Percentiles rank a stretch among this genome's conserved stretches.
phyloP scores from a whole-genome alignment of 306 rosid genomes.

The cucumber (Cucumis sativus) region Cucumber_9930_V3 NC_026658.2:22295001-22295500 shows the following conservation, averaged over 20 bases:
- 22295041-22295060: not conserved
- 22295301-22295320: not conserved
- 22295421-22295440: too few species aligned
- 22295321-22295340: not conserved
- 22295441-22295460: too few species aligned
- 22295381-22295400: not conserved
- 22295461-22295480: too few species aligned
- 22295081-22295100: too few species aligned
- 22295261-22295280: not conserved
- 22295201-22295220: not conserved
- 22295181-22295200: not conserved
- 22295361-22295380: not conserved
- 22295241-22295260: not conserved
- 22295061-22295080: not conserved
- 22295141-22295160: not conserved
- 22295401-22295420: too few species aligned
- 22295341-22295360: not conserved
- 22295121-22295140: not conserved
- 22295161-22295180: not conserved
- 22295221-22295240: not conserved
- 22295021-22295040: conserved; percentile 50
- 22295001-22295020: conserved; percentile 80
- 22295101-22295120: not conserved
- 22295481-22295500: too few species aligned
- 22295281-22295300: too few species aligned